Percentiles rank a stretch among this genome's conserved stretches.
These are phyloP conservation scores for Apiosordaria backusii DNA, from an alignment of 495 filamentous ascomycete species.

Conservation along the genomic window DNA sequence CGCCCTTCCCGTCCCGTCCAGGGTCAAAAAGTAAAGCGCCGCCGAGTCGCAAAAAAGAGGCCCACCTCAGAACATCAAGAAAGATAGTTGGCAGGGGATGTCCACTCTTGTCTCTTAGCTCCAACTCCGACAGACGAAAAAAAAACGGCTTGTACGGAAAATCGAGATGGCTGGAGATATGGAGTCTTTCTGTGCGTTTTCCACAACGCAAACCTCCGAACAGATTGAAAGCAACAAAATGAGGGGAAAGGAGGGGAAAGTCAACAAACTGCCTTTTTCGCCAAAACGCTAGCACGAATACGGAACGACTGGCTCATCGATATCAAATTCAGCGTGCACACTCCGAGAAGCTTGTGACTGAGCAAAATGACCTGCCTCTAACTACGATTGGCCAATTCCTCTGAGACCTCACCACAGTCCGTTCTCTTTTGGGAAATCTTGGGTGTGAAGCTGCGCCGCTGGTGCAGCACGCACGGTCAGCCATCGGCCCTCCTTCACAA, in stretches of 20 bases:
- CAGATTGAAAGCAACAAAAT: neutral
- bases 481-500: neutral
- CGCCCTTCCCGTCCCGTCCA: neutral
- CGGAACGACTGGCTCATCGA: neutral
- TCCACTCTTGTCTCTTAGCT: neutral
- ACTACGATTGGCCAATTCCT: neutral
- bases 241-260: neutral
- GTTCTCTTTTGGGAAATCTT: neutral
- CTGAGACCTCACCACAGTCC: too few relatives aligned
- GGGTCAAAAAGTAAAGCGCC: neutral
- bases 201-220: neutral
- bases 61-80: neutral
- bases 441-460: neutral
- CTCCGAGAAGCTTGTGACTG: neutral
- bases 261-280: slow-evolving; percentile 12
- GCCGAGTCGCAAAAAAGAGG: neutral
- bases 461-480: neutral
- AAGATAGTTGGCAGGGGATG: neutral
- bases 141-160: neutral
- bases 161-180: slow-evolving; percentile 1
- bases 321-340: neutral
- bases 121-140: too few relatives aligned
- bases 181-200: neutral
- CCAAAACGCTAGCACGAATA: neutral
- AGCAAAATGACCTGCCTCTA: neutral